phyloP scores from a whole-genome alignment of 176 grass and related monocot species.

The Phyllostachys edulis region DNA sequence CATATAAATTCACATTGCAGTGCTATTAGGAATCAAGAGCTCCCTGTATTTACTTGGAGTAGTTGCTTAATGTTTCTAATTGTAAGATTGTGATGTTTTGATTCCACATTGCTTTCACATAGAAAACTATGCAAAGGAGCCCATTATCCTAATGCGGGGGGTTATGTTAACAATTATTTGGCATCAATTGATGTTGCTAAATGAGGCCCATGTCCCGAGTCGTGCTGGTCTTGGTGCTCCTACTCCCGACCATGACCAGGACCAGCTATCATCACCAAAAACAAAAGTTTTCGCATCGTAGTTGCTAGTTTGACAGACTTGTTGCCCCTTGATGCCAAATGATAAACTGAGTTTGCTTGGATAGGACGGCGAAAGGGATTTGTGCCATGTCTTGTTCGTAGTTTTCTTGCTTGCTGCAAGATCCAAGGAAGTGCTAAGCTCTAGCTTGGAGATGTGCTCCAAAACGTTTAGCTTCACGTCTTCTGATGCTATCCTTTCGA shows the following conservation, averaged over 20 bases:
- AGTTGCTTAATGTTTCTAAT: conserved; percentile 22
- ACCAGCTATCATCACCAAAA: conserved; percentile 36
- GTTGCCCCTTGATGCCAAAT: conserved; percentile 36
- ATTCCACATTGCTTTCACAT: conserved; percentile 48
- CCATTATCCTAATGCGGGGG: conserved; percentile 36
- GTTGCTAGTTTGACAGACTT: conserved; percentile 28
- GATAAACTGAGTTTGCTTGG: conserved; percentile 24
- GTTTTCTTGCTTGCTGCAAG: conserved; percentile 25
- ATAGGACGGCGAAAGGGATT: conserved; percentile 47
- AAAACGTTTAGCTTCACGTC: conserved; percentile 26
- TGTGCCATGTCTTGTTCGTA: conserved; percentile 30
- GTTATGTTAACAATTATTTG: conserved; percentile 35
- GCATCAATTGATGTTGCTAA: conserved; percentile 33
- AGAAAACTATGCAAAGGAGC: conserved; percentile 26
- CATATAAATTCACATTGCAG: conserved; percentile 16
- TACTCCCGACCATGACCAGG: conserved; percentile 42
- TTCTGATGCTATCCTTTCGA: conserved; percentile 45
- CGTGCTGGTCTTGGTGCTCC: conserved; percentile 25
- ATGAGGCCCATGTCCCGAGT: conserved; percentile 44
- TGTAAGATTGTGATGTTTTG: conserved; percentile 41
- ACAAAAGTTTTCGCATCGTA: conserved; percentile 20
- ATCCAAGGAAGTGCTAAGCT: conserved; percentile 25
- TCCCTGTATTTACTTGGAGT: conserved; percentile 9
- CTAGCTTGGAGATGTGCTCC: conserved; percentile 32
- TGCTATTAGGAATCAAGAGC: not conserved